These are phyloP conservation scores for Termitomyces sp. DNA, from an alignment of 768 basidiomycete species.

Conservation along the genomic window DNA sequence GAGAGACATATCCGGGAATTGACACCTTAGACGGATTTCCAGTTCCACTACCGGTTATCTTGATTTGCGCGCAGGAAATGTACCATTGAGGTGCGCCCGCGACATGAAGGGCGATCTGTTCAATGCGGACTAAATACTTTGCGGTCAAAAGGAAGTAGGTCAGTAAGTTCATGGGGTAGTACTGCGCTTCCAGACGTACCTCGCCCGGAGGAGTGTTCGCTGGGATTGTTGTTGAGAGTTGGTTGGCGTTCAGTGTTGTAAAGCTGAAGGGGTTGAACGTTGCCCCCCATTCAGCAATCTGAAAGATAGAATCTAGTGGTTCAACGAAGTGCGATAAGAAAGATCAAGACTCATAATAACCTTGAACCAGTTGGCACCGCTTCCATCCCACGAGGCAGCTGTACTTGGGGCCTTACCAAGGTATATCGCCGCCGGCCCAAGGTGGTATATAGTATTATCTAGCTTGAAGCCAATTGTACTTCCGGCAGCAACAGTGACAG, in stretches of 20 bases:
- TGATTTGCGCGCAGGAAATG: constrained; percentile 46
- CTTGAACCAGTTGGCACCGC: constrained; percentile 40
- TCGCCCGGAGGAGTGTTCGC: constrained; percentile 26
- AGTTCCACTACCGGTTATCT: constrained; percentile 36
- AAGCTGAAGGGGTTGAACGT: constrained; percentile 22
- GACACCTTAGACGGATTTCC: constrained; percentile 43
- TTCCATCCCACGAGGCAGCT: constrained; percentile 31
- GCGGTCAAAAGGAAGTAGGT: background rate
- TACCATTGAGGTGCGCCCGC: constrained; percentile 45
- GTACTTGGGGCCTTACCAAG: constrained; percentile 34
- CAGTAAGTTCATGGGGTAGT: background rate
- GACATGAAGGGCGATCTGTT: constrained; percentile 39
- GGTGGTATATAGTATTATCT: constrained; percentile 26
- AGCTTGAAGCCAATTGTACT: constrained; percentile 23
- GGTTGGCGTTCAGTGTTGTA: constrained; percentile 16
- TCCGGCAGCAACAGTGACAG: constrained; percentile 24
- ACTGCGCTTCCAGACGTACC: constrained; percentile 1
- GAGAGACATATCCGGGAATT: constrained; percentile 43
- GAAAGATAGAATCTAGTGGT: background rate
- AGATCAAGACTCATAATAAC: constrained; percentile 11
- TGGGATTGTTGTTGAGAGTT: constrained; percentile 30
- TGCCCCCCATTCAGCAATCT: constrained; percentile 23
- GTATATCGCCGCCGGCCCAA: constrained; percentile 26
- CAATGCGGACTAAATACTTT: constrained; percentile 27
- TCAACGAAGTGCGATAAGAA: background rate